Percentiles rank a stretch among this genome's conserved stretches.
Conservation (phyloP, 805 yeast species). For the Saccharomyces kudriavzevii region DNA sequence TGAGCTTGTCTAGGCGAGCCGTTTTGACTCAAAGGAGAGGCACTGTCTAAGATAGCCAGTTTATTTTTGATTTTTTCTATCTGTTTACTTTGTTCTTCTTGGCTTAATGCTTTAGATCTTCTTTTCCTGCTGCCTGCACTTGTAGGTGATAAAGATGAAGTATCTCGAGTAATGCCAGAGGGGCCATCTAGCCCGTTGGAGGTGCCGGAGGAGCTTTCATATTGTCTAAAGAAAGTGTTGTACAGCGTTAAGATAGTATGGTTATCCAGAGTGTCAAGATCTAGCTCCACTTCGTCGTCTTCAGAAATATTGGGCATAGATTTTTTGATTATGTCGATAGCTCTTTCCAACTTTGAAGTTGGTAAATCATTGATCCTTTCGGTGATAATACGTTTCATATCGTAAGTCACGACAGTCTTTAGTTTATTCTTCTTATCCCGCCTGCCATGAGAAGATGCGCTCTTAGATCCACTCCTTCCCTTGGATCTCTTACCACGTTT, state of each 20-base stretch:
- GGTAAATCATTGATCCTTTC: constrained; percentile 73
- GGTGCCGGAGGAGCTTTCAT: constrained; percentile 23
- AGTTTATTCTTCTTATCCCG: constrained; percentile 26
- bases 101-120: constrained; percentile 50
- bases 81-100: constrained; percentile 58
- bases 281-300: constrained; percentile 93
- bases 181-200: constrained; percentile 16
- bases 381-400: constrained; percentile 90
- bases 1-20: constrained; percentile 32
- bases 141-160: constrained; percentile 21
- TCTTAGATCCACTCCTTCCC: constrained; percentile 34
- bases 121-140: constrained; percentile 31
- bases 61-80: constrained; percentile 67
- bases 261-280: constrained; percentile 86
- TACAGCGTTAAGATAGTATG: constrained; percentile 74
- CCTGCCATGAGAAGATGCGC: constrained; percentile 7
- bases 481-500: constrained; percentile 27
- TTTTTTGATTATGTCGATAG: constrained; percentile 77
- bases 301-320: constrained; percentile 48
- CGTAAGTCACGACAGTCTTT: constrained; percentile 63
- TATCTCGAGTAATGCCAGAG: constrained; percentile 5
- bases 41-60: constrained; percentile 61
- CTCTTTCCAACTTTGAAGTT: constrained; percentile 75
- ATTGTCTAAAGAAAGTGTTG: constrained; percentile 63
- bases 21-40: constrained; percentile 37